A percentile compares a stretch with the other conserved stretches of the same genome.
phyloP scores from a whole-genome alignment of 306 rosid genomes.

The Senna tora region DNA sequence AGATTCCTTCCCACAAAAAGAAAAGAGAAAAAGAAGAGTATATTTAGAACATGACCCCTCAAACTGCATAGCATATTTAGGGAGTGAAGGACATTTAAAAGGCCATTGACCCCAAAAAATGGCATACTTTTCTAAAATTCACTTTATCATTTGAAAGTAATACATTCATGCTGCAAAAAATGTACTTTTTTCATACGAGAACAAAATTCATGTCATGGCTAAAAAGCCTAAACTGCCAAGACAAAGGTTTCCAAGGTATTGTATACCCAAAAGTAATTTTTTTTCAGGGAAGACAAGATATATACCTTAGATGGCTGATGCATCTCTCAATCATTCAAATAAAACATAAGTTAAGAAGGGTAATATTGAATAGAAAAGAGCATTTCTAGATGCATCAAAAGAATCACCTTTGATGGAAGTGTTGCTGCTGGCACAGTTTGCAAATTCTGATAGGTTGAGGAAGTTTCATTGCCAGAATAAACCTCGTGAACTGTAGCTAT shows the following conservation, averaged over 20 bases:
- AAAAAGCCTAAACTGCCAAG: neutral
- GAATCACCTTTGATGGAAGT: slow-evolving; percentile 64
- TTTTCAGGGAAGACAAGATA: slow-evolving; percentile 25
- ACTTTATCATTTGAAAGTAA: no score
- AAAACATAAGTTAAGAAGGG: slow-evolving; percentile 3
- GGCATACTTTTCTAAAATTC: neutral
- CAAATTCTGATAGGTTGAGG: slow-evolving; percentile 55
- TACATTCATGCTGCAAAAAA: neutral
- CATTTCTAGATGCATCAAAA: slow-evolving; percentile 13
- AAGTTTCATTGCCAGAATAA: slow-evolving; percentile 47
- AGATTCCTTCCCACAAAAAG: slow-evolving; percentile 52
- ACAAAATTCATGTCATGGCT: neutral
- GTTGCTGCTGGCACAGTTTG: slow-evolving; percentile 45
- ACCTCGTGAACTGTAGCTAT: slow-evolving; percentile 52
- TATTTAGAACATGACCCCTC: neutral
- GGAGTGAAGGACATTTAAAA: slow-evolving; percentile 12
- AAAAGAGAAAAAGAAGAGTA: neutral
- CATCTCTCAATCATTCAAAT: slow-evolving; percentile 25
- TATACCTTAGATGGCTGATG: slow-evolving; percentile 15
- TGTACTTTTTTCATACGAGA: neutral
- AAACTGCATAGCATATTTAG: neutral
- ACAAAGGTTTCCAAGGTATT: neutral
- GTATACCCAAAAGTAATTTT: neutral
- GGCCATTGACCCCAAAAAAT: slow-evolving; percentile 10
- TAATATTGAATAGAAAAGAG: slow-evolving; percentile 22